Conservation (phyloP, 139 green algal genomes). For the Chlorella sp. region DNA sequence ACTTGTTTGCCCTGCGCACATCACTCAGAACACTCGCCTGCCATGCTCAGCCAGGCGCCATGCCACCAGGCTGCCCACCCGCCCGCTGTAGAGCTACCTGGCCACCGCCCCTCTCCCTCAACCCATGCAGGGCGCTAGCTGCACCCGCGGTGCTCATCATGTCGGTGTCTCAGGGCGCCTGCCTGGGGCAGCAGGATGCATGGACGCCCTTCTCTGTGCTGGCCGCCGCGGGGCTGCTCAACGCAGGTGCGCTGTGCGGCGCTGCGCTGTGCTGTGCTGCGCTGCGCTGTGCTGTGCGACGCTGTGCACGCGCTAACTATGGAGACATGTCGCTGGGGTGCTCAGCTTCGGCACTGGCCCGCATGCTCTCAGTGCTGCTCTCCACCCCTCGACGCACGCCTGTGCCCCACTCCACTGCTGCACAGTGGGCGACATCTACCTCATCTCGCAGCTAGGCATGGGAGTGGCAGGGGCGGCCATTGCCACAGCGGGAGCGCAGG, state of each 20-base stretch:
- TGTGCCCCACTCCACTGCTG: no score
- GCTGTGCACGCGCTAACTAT: no score
- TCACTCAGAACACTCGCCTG: no score
- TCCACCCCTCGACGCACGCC: no score
- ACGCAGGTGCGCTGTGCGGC: constrained; percentile 45
- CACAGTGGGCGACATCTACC: constrained; percentile 57
- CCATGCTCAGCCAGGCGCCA: no score
- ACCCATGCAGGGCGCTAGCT: constrained; percentile 55
- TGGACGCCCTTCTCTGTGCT: constrained; percentile 67
- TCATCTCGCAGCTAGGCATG: constrained; percentile 44
- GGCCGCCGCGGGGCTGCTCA: constrained; percentile 49
- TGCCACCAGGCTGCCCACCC: no score
- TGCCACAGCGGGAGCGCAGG: constrained; percentile 62
- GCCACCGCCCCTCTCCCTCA: constrained; percentile 17
- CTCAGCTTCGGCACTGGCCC: no score
- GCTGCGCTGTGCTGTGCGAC: no score
- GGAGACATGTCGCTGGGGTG: no score
- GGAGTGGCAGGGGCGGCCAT: constrained; percentile 54
- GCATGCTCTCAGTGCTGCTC: no score
- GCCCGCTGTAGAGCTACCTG: background rate
- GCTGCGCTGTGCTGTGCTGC: no score
- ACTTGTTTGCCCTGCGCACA: no score
- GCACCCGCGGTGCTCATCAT: constrained; percentile 68
- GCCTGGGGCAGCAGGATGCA: constrained; percentile 76
- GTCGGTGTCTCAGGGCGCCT: constrained; percentile 67